phyloP scores from a whole-genome alignment of 768 basidiomycete species.

The Mycena galopus region DNA sequence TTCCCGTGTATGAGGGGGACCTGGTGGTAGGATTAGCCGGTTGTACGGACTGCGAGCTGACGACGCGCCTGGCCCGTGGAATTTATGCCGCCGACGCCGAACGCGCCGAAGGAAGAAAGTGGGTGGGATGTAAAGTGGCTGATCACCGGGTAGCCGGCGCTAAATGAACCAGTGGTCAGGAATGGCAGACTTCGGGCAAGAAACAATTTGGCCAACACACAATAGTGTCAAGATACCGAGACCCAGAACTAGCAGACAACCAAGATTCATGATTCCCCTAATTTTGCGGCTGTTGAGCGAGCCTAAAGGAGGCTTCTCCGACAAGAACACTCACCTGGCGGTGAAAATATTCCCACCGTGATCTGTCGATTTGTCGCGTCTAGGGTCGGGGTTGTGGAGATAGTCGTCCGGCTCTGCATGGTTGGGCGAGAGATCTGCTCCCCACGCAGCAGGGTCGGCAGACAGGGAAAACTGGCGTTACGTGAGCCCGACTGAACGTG shows the following conservation, averaged over 20 bases:
- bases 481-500: background rate
- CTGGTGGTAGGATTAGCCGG: constrained; percentile 37
- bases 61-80: constrained; percentile 74
- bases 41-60: background rate
- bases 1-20: constrained; percentile 73
- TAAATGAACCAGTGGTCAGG: constrained; percentile 40
- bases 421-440: constrained; percentile 71
- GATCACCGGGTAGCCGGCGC: constrained; percentile 75
- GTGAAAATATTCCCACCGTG: constrained; percentile 75
- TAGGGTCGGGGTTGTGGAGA: constrained; percentile 81
- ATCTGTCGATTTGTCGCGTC: constrained; percentile 69
- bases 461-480: constrained; percentile 74
- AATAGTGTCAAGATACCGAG: constrained; percentile 70
- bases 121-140: constrained; percentile 64
- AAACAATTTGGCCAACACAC: constrained; percentile 53
- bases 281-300: too few species aligned
- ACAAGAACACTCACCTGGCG: too few species aligned
- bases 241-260: constrained; percentile 72
- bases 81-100: constrained; percentile 84
- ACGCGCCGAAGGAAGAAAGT: constrained; percentile 68
- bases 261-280: too few species aligned
- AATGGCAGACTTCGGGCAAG: background rate
- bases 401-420: constrained; percentile 75
- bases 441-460: constrained; percentile 81
- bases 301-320: too few species aligned